A percentile compares a stretch with the other conserved stretches of the same genome.
These are phyloP conservation scores for Penicillium psychrosexuale DNA, from an alignment of 2,329 filamentous ascomycete genomes.

Conservation along the genomic window DNA sequence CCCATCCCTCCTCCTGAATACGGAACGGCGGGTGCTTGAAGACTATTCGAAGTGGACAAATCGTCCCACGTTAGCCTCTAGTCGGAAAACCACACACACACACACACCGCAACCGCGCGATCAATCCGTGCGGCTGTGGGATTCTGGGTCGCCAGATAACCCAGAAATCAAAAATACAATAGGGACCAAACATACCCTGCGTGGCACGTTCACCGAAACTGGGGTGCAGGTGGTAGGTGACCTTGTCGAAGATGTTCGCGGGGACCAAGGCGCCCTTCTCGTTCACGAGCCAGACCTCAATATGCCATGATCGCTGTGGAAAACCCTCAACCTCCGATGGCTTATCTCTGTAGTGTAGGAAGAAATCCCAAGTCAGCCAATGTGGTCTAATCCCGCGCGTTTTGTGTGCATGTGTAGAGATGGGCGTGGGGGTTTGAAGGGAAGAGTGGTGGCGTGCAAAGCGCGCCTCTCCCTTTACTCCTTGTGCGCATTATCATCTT, in stretches of 20 bases:
- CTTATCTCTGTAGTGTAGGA: conserved; percentile 60
- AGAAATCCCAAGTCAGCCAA: conserved; percentile 6
- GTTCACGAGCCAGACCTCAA: conserved; percentile 79
- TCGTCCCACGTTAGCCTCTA: background rate
- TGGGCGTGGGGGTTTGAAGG: background rate
- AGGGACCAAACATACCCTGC: conserved; percentile 64
- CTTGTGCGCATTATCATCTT: background rate
- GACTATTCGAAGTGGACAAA: conserved; percentile 47
- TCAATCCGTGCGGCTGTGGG: background rate
- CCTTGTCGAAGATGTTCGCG: conserved; percentile 86
- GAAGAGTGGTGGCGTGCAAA: background rate
- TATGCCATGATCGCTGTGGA: conserved; percentile 89
- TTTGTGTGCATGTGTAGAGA: background rate
- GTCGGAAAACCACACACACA: background rate
- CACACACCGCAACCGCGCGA: background rate
- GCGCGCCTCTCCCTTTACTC: background rate
- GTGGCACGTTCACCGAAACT: conserved; percentile 78
- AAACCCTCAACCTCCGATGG: conserved; percentile 80
- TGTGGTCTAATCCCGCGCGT: background rate
- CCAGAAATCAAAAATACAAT: background rate
- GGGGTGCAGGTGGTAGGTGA: conserved; percentile 87
- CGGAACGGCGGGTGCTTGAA: conserved; percentile 83
- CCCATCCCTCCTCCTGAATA: conserved; percentile 94
- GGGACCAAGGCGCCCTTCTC: conserved; percentile 80
- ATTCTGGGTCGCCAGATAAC: background rate